These are phyloP conservation scores for Pezicula radicicola DNA, from an alignment of 2,329 filamentous ascomycete species.

Conservation along the genomic window DNA sequence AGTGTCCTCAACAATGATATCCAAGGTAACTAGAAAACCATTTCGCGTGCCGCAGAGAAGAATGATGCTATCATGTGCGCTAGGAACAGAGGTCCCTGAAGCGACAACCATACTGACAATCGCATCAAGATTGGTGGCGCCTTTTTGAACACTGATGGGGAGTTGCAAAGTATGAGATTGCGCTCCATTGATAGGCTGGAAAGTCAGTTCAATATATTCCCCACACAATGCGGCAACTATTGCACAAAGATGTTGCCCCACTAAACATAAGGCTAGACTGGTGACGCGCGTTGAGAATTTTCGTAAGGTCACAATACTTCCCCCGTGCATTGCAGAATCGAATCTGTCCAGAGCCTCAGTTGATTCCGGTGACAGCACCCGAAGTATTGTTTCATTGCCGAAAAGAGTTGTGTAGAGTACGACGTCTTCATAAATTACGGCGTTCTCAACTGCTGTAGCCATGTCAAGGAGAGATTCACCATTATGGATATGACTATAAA, in stretches of 20 bases:
- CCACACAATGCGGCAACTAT: conserved; percentile 16
- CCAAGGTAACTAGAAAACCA: conserved; percentile 21
- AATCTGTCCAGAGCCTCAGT: background rate
- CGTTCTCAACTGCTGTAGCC: conserved; percentile 16
- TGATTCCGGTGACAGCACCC: too few relatives aligned
- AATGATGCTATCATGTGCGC: conserved; percentile 7
- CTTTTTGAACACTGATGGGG: background rate
- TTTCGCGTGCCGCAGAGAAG: conserved; percentile 27
- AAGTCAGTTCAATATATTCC: conserved; percentile 11
- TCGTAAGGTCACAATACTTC: conserved; percentile 11
- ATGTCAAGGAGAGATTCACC: conserved; percentile 10
- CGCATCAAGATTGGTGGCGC: conserved; percentile 11
- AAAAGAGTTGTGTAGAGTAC: conserved; percentile 21
- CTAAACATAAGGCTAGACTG: conserved; percentile 10
- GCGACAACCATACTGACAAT: conserved; percentile 22
- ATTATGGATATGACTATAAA: conserved; percentile 10
- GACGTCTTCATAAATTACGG: conserved; percentile 16
- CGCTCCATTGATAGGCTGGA: conserved; percentile 12
- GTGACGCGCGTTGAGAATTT: conserved; percentile 13
- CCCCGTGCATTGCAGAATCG: background rate
- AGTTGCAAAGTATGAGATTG: conserved; percentile 8
- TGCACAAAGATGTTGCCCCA: conserved; percentile 8
- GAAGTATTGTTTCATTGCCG: background rate
- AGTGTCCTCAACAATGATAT: conserved; percentile 9
- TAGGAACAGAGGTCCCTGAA: background rate